Base-by-base conservation (phyloP, 2,329 filamentous ascomycete species). In the Ophiostoma quercus region DNA sequence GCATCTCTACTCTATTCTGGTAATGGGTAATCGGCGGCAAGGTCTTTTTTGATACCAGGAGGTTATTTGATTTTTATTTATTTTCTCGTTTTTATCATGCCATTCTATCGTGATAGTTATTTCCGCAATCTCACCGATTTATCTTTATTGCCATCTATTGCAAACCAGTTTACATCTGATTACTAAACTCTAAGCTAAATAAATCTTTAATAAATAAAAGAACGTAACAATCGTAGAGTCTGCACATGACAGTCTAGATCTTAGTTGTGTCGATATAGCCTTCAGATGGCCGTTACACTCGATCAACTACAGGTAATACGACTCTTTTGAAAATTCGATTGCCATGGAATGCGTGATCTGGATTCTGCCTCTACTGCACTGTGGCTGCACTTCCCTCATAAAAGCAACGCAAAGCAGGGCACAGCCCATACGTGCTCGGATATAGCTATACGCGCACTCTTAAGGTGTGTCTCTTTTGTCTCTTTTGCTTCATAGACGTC, bases 31-130 rank as follows among this genome's bases (percentile, higher is more conserved):
- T 57, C 22, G 51, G 22, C n/a, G 51, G n/a, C 22, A 57, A 9
- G 51, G n/a, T 57, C 29, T 37, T 63, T 63, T n/a, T 29, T 34
- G 29, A 63, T 63, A 63, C 60, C 60, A 63, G 60, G 60, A 37
- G 60, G 60, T 19, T 29, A 37, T 63, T 39, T 63, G 32, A 14
- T 63, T 62, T 34, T 32, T 8, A 7, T 19, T 11, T 57, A 5
- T 37, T 19, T 63, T 34, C 14, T 63, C 6, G 12, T 62, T 47
- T 47, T 47, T 19, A 47, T 47, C 43, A 29, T 29, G n/a, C n/a
- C n/a, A n/a, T 29, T 29, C 25, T 29, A 29, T 29, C 25, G 25
- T 29, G 25, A 29, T 29, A 29, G 25, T 29, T 29, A 29, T 29
- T 29, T 29, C 25, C 25, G 25, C 25, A 29, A 29, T 29, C 25